phyloP scores from a whole-genome alignment of 2,329 filamentous ascomycete genomes.

The Ophiostoma fasciatum region DNA sequence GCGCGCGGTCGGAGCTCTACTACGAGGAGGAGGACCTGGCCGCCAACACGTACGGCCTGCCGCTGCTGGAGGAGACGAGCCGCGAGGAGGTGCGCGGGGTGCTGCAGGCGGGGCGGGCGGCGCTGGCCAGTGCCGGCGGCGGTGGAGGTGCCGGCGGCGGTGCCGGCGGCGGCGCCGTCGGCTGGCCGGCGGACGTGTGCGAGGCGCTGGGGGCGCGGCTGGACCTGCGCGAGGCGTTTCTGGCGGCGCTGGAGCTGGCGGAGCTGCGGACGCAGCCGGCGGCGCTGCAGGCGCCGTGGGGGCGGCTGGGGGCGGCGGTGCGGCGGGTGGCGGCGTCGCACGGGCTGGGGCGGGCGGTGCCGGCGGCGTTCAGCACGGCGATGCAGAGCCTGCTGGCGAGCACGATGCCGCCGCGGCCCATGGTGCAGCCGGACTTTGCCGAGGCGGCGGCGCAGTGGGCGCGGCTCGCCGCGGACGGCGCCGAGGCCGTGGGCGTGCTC shows the following conservation, averaged over 20 bases:
- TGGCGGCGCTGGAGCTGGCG: constrained; percentile 37
- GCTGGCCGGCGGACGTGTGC: constrained; percentile 26
- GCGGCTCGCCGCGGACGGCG: constrained; percentile 56
- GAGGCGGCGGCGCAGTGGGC: constrained; percentile 57
- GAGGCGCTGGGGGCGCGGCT: constrained; percentile 51
- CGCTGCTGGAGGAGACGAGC: constrained; percentile 52
- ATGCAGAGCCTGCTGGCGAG: constrained; percentile 85
- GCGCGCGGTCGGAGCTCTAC: constrained; percentile 70
- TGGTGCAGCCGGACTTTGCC: constrained; percentile 61
- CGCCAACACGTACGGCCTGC: constrained; percentile 75
- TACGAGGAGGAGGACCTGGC: constrained; percentile 98
- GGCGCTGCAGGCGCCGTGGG: constrained; percentile 36
- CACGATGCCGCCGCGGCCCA: constrained; percentile 82
- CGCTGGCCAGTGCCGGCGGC: constrained; percentile 32
- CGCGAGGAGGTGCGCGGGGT: constrained; percentile 37
- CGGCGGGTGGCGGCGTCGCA: constrained; percentile 44
- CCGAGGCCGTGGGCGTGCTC: constrained; percentile 52
- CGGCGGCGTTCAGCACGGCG: constrained; percentile 76
- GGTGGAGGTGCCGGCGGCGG: no score
- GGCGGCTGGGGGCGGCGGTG: constrained; percentile 34
- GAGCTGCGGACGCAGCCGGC: constrained; percentile 29
- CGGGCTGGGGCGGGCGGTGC: constrained; percentile 46
- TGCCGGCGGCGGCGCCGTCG: constrained; percentile 12
- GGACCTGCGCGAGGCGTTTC: constrained; percentile 47
- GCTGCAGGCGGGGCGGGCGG: constrained; percentile 38